phyloP scores from a whole-genome alignment of 257 asterid species.

The Osmanthus fragrans region DNA sequence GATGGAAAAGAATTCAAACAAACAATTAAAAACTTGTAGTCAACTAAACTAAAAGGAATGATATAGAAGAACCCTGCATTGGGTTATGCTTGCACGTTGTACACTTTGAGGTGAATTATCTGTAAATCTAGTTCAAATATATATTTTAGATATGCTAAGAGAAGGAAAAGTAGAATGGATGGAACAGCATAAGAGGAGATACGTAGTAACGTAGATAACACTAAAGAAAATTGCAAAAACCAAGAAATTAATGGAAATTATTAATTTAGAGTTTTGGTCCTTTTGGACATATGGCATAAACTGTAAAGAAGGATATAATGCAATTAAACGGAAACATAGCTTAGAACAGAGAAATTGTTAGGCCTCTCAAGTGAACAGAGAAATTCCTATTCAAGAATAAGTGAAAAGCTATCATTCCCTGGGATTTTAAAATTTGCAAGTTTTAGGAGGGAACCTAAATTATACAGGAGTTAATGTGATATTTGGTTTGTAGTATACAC shows the following conservation, averaged over 20 bases:
- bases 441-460: background rate
- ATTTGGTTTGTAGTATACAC: background rate
- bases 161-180: no score
- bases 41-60: background rate
- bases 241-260: no score
- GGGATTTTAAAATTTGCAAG: background rate
- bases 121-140: background rate
- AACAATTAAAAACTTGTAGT: no score
- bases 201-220: no score
- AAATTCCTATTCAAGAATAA: background rate
- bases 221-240: no score
- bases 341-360: background rate
- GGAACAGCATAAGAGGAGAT: no score
- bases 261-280: background rate
- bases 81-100: background rate
- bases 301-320: background rate
- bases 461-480: background rate
- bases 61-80: background rate
- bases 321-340: background rate
- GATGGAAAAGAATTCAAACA: background rate
- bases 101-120: background rate
- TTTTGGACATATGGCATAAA: background rate
- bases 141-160: no score
- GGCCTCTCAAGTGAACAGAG: background rate
- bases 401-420: background rate